A percentile compares a stretch with the other conserved stretches of the same genome.
phyloP scores from a whole-genome alignment of 495 filamentous ascomycete genomes.

The Achaetomiella virescens region DNA sequence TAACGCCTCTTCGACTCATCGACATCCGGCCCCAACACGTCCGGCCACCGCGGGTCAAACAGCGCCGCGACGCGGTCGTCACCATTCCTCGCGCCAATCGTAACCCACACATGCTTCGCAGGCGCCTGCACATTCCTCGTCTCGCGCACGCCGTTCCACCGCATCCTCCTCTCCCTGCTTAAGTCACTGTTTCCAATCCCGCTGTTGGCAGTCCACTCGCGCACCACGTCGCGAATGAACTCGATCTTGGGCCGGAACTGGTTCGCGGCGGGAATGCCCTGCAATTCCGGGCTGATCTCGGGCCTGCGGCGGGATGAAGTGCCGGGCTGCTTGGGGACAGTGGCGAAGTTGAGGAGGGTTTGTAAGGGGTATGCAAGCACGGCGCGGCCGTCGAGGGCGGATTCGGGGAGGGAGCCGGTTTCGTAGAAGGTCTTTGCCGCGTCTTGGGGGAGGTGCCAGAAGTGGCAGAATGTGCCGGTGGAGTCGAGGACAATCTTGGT shows the following conservation, averaged over 20 bases:
- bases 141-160: slow-evolving; percentile 65
- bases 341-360: slow-evolving; percentile 50
- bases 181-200: slow-evolving; percentile 59
- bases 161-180: slow-evolving; percentile 45
- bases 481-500: slow-evolving; percentile 82
- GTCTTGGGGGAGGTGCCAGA: slow-evolving; percentile 70
- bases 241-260: slow-evolving; percentile 71
- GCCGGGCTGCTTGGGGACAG: slow-evolving; percentile 32
- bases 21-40: slow-evolving; percentile 43
- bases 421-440: slow-evolving; percentile 57
- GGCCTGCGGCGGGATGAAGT: slow-evolving; percentile 34
- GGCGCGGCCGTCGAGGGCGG: slow-evolving; percentile 55
- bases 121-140: slow-evolving; percentile 50
- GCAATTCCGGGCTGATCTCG: slow-evolving; percentile 53
- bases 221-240: slow-evolving; percentile 64
- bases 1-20: slow-evolving; percentile 29
- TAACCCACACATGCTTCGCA: slow-evolving; percentile 75
- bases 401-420: slow-evolving; percentile 59
- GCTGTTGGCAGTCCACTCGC: slow-evolving; percentile 65
- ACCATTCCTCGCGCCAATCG: slow-evolving; percentile 68
- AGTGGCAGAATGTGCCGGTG: slow-evolving; percentile 71
- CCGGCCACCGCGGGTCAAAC: slow-evolving; percentile 46
- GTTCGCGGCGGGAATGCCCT: slow-evolving; percentile 65
- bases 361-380: slow-evolving; percentile 56
- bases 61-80: slow-evolving; percentile 52